Evolutionary conservation across 768 basidiomycete species (phyloP), one percentile per base, ranked within the genome.

Genomic region (Termitomyces sp.): DNA sequence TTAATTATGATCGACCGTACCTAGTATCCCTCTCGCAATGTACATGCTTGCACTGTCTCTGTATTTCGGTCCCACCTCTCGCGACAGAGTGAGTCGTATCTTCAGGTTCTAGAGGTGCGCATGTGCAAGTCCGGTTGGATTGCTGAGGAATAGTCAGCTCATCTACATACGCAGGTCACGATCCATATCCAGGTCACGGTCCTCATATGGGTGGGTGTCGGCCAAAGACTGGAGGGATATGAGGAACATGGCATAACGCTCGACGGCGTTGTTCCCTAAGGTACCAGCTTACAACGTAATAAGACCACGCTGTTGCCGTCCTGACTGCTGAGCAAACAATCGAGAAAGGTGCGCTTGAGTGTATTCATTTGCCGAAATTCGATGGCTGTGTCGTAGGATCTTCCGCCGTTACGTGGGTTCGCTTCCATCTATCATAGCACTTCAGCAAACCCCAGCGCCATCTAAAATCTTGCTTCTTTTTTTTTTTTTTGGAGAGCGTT

Each of bases 261-360:
- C 90, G 38, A 96, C 86, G 2, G 94, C 94, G 61, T 93, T 92
- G 65, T 92, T 87, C 6, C 94, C 91, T 22, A 98, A 74, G 30
- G 92, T 91, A 13, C 91, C 85, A 6, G 94, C 94, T 69, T 99
- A 98, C 77, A 97, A n/a, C n/a, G n/a, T n/a, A n/a, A n/a, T n/a
- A n/a, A n/a, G n/a, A n/a, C n/a, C n/a, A n/a, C n/a, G n/a, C 94
- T 0, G 70, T 85, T 18, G 84, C 82, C n/a, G n/a, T n/a, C n/a
- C n/a, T n/a, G 54, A 84, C 93, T 0, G 94, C 94, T 1, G 90
- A 94, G 66, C 75, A 81, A 55, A 88, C 87, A 3, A 83, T 91
- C 14, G 85, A 87, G 57, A 81, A 80, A 80, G 64, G 85, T 86
- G 61, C 24, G 73, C 67, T 6, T 4, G 22, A 10, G 40, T 43